Base-by-base conservation (phyloP, 805 yeast genomes). In the Saccharomycopsis javanensis region DNA sequence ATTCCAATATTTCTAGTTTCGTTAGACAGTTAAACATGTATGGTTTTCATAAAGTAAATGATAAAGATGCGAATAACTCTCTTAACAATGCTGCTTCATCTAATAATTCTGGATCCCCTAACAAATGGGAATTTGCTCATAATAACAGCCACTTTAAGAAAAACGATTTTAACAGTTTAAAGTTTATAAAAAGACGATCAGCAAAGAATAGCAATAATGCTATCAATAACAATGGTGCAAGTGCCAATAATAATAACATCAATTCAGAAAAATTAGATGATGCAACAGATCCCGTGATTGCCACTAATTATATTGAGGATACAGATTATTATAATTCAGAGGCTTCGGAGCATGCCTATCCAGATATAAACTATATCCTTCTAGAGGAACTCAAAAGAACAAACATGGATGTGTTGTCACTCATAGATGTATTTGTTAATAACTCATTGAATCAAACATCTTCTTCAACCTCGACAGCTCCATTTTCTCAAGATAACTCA, bases 121-220 rank as follows among this genome's bases (percentile, higher is more conserved):
- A 46, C n/a, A 53, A 38, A 23, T 91, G 98, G 98, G 97, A 91
- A 72, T 91, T 91, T 71, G 81, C 83, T 57, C 98, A 91, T 68
- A 81, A 88, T 35, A 82, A 88, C 2, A 86, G 85, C 33, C 78
- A 78, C 58, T 91, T 91, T 71, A 78, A 81, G 62, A 83, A 88
- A 55, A 97, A 96, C 48, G 95, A 91, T 68, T 70, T 82, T 18
- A 94, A 85, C 45, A 76, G 86, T 11, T 71, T 91, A 60, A 80
- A 86, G 57, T 76, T 79, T 16, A 92, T 91, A 68, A 90, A 88
- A 68, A 76, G 98, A 61, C 72, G 97, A 53, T 80, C 94, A 0
- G 77, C 82, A 5, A 63, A 73, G 66, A 64, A 71, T 33, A 51
- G 54, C 8, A 45, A n/a, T 5, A 13, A 28, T 7, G 11, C 51